Evolutionary conservation across 768 basidiomycete species (phyloP).

Genomic region (Boletus subparvulus): DNA sequence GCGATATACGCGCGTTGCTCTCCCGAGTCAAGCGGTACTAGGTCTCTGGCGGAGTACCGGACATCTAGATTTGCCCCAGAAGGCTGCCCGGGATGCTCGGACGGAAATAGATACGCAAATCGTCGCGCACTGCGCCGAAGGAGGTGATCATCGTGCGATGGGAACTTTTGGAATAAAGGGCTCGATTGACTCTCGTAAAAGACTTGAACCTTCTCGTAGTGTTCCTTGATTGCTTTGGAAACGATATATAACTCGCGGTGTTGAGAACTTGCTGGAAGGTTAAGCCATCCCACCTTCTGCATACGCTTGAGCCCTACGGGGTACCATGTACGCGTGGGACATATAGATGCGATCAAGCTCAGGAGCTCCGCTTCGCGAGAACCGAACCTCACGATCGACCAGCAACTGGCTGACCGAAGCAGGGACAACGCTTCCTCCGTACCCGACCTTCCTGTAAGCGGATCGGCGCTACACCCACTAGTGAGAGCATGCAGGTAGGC

Average conservation of each 20-base stretch:
- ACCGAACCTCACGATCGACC: conserved; percentile 41
- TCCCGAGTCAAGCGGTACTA: too few relatives aligned
- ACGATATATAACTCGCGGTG: conserved; percentile 29
- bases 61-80: too few relatives aligned
- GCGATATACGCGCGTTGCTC: too few relatives aligned
- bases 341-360: conserved; percentile 33
- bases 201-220: conserved; percentile 16
- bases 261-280: conserved; percentile 29
- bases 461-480: conserved; percentile 43
- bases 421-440: conserved; percentile 43
- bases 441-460: conserved; percentile 43
- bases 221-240: conserved; percentile 30
- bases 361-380: conserved; percentile 34
- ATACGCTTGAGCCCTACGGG: conserved; percentile 37
- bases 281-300: conserved; percentile 39
- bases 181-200: conserved; percentile 3
- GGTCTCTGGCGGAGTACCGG: too few relatives aligned
- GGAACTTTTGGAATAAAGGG: conserved; percentile 3
- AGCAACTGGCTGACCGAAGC: conserved; percentile 37
- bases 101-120: too few relatives aligned
- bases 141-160: conserved; percentile 3
- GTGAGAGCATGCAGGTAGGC: conserved; percentile 48
- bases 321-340: conserved; percentile 38
- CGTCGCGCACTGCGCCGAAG: conserved; percentile 14
- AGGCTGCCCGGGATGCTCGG: too few relatives aligned